Percentiles rank a stretch among this genome's conserved stretches.
Conservation (phyloP, 495 filamentous ascomycete species). For the Lophiotrema nucula region DNA sequence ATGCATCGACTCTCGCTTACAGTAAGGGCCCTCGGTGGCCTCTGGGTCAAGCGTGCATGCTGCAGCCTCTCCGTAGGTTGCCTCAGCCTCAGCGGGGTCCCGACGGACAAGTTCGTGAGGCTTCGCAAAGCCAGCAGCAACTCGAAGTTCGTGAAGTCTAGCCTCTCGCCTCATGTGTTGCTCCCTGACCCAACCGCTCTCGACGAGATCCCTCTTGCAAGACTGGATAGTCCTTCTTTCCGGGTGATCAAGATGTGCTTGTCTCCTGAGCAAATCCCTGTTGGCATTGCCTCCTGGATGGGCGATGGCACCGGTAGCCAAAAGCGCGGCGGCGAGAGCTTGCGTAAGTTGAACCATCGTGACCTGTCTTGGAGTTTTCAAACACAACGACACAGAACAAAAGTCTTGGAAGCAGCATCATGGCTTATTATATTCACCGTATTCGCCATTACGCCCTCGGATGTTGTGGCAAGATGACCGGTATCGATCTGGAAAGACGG, state of each 20-base stretch:
- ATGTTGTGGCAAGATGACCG: constrained; percentile 4
- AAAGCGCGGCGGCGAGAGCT: constrained; percentile 22
- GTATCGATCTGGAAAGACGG: constrained; percentile 9
- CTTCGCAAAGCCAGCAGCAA: constrained; percentile 27
- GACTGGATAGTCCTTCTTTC: constrained; percentile 13
- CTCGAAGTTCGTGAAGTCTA: constrained; percentile 26
- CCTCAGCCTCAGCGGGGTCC: constrained; percentile 19
- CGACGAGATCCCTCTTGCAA: constrained; percentile 30
- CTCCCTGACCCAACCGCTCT: constrained; percentile 28
- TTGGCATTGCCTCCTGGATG: constrained; percentile 26
- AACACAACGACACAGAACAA: neutral
- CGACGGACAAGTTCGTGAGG: constrained; percentile 14
- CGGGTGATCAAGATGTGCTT: constrained; percentile 30
- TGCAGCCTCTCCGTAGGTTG: constrained; percentile 9
- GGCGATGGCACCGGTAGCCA: constrained; percentile 24
- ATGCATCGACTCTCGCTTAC: constrained; percentile 6
- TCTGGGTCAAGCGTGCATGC: constrained; percentile 34
- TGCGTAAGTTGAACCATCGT: constrained; percentile 29
- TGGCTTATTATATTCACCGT: constrained; percentile 21
- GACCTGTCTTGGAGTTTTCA: neutral
- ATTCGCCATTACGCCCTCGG: neutral
- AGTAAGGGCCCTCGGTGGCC: constrained; percentile 38
- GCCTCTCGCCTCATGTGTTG: constrained; percentile 27
- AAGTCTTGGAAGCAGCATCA: neutral
- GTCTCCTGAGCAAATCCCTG: constrained; percentile 23